Conservation (phyloP, 2,329 filamentous ascomycete genomes). For the Venturia pyrina region DNA sequence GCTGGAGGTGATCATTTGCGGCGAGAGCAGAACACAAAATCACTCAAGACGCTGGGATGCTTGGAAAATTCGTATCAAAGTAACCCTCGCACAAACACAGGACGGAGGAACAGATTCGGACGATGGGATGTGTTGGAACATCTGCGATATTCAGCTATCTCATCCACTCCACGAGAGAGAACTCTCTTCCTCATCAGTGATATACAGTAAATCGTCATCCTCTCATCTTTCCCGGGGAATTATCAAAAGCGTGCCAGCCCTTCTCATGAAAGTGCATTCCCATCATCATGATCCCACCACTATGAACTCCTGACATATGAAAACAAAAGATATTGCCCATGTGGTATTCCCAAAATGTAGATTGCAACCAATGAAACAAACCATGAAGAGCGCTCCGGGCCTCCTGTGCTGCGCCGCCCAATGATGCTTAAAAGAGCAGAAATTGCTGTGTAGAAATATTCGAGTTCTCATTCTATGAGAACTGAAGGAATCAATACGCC, state of each 20-base stretch:
- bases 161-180: not conserved
- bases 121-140: not conserved
- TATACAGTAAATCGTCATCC: not conserved
- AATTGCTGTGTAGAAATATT: not conserved
- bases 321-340: not conserved
- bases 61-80: not conserved
- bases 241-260: not conserved
- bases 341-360: constrained; percentile 5
- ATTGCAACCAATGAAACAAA: not conserved
- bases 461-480: not conserved
- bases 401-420: not conserved
- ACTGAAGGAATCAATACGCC: not conserved
- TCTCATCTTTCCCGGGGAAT: not conserved
- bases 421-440: not conserved
- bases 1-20: too few relatives aligned
- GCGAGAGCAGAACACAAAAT: too few relatives aligned
- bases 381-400: not conserved
- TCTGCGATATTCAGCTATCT: not conserved
- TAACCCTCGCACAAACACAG: too few relatives aligned
- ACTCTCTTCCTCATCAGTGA: not conserved
- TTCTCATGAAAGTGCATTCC: constrained; percentile 1
- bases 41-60: not conserved
- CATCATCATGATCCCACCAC: not conserved
- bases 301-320: not conserved
- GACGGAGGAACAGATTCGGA: not conserved